Evolutionary conservation across 73 alveolate species (phyloP).

Genomic region (Paramecium biaurelia): DNA sequence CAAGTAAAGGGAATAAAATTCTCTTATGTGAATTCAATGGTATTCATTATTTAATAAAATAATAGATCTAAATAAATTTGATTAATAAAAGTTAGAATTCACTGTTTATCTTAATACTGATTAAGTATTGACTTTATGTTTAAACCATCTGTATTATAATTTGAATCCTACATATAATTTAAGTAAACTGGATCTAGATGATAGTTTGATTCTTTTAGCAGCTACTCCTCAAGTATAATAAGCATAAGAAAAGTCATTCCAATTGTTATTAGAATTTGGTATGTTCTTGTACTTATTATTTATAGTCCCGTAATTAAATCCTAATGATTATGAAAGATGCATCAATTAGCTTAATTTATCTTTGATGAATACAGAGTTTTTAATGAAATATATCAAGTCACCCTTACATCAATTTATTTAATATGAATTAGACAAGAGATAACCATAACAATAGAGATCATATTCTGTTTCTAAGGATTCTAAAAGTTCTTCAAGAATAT

Average conservation of each 20-base stretch:
- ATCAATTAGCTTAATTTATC: neutral
- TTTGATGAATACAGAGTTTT: constrained; percentile 4
- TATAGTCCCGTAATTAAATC: neutral
- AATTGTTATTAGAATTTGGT: constrained; percentile 45
- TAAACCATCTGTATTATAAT: constrained; percentile 37
- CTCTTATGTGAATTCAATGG: constrained; percentile 56
- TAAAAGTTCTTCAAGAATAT: constrained; percentile 21
- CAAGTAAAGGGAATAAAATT: constrained; percentile 45
- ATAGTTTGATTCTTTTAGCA: neutral
- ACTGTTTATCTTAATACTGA: constrained; percentile 61
- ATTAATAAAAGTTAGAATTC: constrained; percentile 52
- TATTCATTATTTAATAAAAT: neutral
- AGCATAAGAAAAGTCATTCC: constrained; percentile 52
- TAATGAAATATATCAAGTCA: neutral
- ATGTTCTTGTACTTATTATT: neutral
- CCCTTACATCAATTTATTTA: neutral
- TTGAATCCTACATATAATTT: constrained; percentile 30
- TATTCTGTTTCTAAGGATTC: constrained; percentile 49
- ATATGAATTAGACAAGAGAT: constrained; percentile 29
- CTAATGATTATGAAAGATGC: constrained; percentile 13
- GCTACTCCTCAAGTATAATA: constrained; percentile 34
- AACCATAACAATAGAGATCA: constrained; percentile 29
- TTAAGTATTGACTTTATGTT: constrained; percentile 7
- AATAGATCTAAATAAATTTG: constrained; percentile 36
- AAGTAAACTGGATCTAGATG: constrained; percentile 27